Evolutionary conservation across 2,329 filamentous ascomycete genomes (phyloP).

Genomic region (Rugonectria rugulosa): DNA sequence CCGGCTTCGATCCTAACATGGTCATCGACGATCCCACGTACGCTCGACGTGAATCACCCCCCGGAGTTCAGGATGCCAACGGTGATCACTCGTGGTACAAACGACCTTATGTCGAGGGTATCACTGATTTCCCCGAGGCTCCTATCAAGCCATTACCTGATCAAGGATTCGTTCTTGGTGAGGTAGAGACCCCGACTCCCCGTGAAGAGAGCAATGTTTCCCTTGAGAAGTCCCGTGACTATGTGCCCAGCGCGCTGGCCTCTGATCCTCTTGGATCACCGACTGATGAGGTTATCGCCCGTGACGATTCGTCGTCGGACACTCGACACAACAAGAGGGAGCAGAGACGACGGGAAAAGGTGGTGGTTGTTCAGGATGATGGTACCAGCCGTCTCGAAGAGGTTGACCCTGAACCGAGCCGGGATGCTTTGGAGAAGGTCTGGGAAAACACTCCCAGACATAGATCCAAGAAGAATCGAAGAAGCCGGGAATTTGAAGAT

Average conservation of each 20-base stretch:
- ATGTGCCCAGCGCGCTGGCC: not conserved
- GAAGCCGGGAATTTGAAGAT: constrained; percentile 38
- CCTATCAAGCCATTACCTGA: constrained; percentile 38
- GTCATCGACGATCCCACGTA: constrained; percentile 72
- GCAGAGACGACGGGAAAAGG: constrained; percentile 52
- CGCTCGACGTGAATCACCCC: constrained; percentile 69
- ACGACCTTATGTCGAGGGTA: constrained; percentile 58
- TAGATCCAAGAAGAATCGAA: constrained; percentile 45
- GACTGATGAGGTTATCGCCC: constrained; percentile 28
- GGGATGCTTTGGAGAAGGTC: constrained; percentile 30
- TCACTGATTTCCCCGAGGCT: constrained; percentile 51
- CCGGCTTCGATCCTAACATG: constrained; percentile 75
- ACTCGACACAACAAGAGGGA: constrained; percentile 44
- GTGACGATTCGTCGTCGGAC: constrained; percentile 37
- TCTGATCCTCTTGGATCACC: constrained; percentile 17
- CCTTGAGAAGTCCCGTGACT: constrained; percentile 24
- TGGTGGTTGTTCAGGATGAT: constrained; percentile 40
- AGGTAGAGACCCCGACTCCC: constrained; percentile 55
- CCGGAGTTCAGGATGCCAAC: constrained; percentile 60
- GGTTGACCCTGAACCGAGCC: constrained; percentile 24
- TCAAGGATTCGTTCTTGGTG: constrained; percentile 56
- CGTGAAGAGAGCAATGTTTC: constrained; percentile 37
- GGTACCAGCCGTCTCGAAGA: constrained; percentile 26
- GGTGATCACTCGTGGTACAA: constrained; percentile 52
- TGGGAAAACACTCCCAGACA: constrained; percentile 41